Conservation (phyloP, 352 stramenopile genomes). For the Phytophthora kernoviae region DNA sequence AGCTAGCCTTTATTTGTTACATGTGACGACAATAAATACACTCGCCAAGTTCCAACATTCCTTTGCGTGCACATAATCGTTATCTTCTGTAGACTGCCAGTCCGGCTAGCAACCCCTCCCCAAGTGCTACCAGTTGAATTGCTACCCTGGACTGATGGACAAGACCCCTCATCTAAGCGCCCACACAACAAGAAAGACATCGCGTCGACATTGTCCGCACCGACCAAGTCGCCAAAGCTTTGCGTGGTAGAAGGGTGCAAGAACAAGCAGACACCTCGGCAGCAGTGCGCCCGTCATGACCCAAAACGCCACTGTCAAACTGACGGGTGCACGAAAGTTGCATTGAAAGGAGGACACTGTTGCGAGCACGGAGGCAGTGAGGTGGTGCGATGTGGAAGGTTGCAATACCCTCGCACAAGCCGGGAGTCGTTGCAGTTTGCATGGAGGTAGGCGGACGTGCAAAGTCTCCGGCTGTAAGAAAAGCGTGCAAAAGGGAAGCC, state of each 20-base stretch:
- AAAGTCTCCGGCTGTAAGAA: background rate
- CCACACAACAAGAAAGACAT: background rate
- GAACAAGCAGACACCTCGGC: background rate
- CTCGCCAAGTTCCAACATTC: no score
- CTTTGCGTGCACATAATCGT: no score
- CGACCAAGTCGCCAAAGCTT: background rate
- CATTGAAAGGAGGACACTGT: background rate
- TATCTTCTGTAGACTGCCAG: no score
- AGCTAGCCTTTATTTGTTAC: conserved; percentile 6
- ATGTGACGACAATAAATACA: background rate
- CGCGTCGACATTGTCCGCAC: background rate
- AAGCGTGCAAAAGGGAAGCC: background rate
- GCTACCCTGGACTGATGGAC: no score
- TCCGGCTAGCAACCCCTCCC: no score
- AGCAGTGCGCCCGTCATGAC: background rate
- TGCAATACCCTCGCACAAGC: background rate
- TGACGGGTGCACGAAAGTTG: background rate
- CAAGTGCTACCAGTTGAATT: no score
- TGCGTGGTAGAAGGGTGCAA: background rate
- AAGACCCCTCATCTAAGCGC: background rate
- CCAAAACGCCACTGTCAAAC: background rate
- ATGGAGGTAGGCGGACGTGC: background rate
- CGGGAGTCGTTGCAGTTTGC: background rate
- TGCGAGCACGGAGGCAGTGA: background rate
- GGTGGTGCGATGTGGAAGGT: background rate